Percentiles rank a stretch among this genome's conserved stretches.
These are phyloP conservation scores for Porpolomopsis calyptriformis DNA, from an alignment of 768 basidiomycete species.

Conservation along the genomic window DNA sequence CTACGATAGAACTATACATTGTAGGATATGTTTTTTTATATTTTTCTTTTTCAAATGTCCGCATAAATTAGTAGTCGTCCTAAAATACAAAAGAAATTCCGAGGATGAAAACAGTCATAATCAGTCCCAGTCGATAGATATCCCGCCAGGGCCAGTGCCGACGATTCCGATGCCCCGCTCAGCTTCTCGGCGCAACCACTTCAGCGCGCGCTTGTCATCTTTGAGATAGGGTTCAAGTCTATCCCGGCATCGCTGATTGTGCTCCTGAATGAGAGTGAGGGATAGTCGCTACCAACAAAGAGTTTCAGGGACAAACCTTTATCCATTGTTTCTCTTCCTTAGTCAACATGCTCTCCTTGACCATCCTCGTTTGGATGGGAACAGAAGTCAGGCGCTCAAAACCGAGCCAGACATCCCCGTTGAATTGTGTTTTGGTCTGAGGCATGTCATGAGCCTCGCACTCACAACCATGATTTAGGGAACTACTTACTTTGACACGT, in stretches of 20 bases:
- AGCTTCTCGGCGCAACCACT: constrained; percentile 70
- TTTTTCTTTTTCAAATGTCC: no score
- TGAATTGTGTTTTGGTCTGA: constrained; percentile 63
- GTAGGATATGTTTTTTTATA: no score
- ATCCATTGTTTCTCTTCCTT: constrained; percentile 85
- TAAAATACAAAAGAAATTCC: not conserved
- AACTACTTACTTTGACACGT: constrained; percentile 39
- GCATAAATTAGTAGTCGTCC: not conserved
- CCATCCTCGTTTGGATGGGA: constrained; percentile 86
- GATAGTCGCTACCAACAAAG: constrained; percentile 1
- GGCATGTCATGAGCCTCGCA: not conserved
- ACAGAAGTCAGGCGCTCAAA: constrained; percentile 92
- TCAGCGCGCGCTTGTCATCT: constrained; percentile 70
- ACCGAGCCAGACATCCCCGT: constrained; percentile 71
- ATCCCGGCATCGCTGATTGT: constrained; percentile 66
- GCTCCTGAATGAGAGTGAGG: constrained; percentile 39
- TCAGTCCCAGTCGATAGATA: constrained; percentile 77
- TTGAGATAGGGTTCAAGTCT: constrained; percentile 54
- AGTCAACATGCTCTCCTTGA: constrained; percentile 73
- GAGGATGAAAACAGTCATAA: constrained; percentile 1
- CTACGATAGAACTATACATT: no score
- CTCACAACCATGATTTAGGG: constrained; percentile 9
- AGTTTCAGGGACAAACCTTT: constrained; percentile 35
- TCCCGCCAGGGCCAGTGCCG: constrained; percentile 49
- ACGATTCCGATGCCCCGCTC: constrained; percentile 69